Evolutionary conservation across 768 basidiomycete genomes (phyloP).

Genomic region (Strobilomyces confusus): DNA sequence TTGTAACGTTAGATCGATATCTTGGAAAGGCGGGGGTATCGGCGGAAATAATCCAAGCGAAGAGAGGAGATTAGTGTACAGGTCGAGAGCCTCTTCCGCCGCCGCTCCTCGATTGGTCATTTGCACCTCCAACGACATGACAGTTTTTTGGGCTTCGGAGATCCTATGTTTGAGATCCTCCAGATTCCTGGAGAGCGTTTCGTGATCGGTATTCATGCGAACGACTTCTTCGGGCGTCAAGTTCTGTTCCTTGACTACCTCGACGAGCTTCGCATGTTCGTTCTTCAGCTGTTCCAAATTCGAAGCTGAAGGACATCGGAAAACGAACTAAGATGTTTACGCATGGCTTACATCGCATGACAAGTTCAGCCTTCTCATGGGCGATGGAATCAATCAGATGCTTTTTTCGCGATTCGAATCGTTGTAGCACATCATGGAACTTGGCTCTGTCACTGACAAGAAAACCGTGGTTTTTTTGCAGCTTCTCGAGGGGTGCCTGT

Average conservation of each 20-base stretch:
- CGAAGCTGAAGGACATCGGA: slow-evolving; percentile 38
- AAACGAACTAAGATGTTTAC: background rate
- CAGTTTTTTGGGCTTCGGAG: slow-evolving; percentile 62
- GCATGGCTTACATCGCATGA: slow-evolving; percentile 43
- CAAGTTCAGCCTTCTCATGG: slow-evolving; percentile 62
- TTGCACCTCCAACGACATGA: slow-evolving; percentile 80
- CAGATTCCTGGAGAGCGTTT: slow-evolving; percentile 65
- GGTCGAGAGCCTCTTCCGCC: slow-evolving; percentile 77
- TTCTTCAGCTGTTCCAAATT: slow-evolving; percentile 59
- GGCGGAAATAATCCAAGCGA: slow-evolving; percentile 75
- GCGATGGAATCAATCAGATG: slow-evolving; percentile 64
- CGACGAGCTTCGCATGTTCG: slow-evolving; percentile 60
- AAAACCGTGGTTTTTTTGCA: slow-evolving; percentile 58
- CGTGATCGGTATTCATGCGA: slow-evolving; percentile 88
- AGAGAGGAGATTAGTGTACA: slow-evolving; percentile 72
- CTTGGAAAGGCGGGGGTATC: slow-evolving; percentile 63
- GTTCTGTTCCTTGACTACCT: slow-evolving; percentile 81
- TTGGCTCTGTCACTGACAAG: slow-evolving; percentile 74
- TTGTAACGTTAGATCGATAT: slow-evolving; percentile 75
- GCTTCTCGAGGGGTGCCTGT: slow-evolving; percentile 62
- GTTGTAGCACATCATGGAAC: slow-evolving; percentile 68
- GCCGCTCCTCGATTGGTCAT: slow-evolving; percentile 74
- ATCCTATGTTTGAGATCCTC: slow-evolving; percentile 77
- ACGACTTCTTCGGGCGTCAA: slow-evolving; percentile 87
- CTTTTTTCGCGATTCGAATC: slow-evolving; percentile 66